Evolutionary conservation across 1,284 basidiomycete species (phyloP).

Genomic region (Ustanciosporium gigantosporum): DNA sequence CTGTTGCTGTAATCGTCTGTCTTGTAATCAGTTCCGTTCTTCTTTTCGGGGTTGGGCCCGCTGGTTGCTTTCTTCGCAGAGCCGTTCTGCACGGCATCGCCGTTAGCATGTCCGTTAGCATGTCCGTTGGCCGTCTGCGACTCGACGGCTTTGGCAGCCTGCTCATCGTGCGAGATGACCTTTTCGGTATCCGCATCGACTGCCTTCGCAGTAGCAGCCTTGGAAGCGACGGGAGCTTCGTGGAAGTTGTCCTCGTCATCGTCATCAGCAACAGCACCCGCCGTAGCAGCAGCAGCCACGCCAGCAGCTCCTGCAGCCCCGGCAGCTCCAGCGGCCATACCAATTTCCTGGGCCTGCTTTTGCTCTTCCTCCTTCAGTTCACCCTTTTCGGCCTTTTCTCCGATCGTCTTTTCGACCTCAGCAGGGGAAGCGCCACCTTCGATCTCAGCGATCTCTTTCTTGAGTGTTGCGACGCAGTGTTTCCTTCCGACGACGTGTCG

Average conservation of each 20-base stretch:
- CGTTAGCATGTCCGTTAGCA: constrained; percentile 1
- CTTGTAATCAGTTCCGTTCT: constrained; percentile 17
- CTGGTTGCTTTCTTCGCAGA: constrained; percentile 4
- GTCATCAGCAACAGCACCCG: constrained; percentile 9
- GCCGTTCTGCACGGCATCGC: constrained; percentile 8
- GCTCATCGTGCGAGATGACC: constrained; percentile 32
- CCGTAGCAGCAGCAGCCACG: constrained; percentile 14
- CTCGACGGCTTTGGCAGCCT: constrained; percentile 13
- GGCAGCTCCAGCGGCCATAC: constrained; percentile 1
- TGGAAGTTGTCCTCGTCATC: constrained; percentile 23
- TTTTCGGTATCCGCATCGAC: constrained; percentile 32
- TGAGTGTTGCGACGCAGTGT: constrained; percentile 36
- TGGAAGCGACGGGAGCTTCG: constrained; percentile 33
- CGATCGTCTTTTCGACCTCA: constrained; percentile 22
- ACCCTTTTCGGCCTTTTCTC: constrained; percentile 10
- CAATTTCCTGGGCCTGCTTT: constrained; percentile 6
- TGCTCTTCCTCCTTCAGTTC: constrained; percentile 7
- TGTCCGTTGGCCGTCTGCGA: too few species aligned
- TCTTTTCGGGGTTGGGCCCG: constrained; percentile 4
- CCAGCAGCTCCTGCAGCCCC: constrained; percentile 18
- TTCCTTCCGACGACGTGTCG: constrained; percentile 52
- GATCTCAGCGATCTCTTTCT: constrained; percentile 51
- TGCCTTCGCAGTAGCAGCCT: constrained; percentile 13
- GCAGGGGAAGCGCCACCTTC: constrained; percentile 20
- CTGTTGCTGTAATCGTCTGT: constrained; percentile 14